Evolutionary conservation across 306 rosid genomes (phyloP).

Genomic region (Rubus idaeus): DNA sequence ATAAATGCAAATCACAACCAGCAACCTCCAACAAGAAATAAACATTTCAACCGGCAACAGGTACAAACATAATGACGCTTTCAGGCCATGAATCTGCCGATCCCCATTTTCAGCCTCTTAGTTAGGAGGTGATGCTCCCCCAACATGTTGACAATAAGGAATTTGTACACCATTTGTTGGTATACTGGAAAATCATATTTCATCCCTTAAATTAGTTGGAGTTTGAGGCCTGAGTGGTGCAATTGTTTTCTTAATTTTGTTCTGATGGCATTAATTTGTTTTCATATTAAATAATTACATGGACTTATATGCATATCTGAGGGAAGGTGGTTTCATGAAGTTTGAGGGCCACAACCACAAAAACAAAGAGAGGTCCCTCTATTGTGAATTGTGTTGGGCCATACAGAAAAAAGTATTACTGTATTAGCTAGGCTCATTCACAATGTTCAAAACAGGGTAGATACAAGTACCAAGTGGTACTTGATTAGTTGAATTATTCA

Average conservation of each 20-base stretch:
- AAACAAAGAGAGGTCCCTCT: too few relatives aligned
- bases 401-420: too few relatives aligned
- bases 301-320: neutral
- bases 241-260: neutral
- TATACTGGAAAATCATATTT: neutral
- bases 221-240: neutral
- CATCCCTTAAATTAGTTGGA: neutral
- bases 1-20: neutral
- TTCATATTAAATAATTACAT: too few relatives aligned
- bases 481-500: too few relatives aligned
- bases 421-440: too few relatives aligned
- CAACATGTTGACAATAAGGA: neutral
- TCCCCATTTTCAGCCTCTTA: slow-evolving; percentile 4
- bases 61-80: neutral
- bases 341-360: neutral
- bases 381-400: too few relatives aligned
- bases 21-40: neutral
- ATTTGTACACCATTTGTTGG: neutral
- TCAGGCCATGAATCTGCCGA: neutral
- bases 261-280: neutral
- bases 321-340: slow-evolving; percentile 3
- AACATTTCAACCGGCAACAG: neutral
- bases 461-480: too few relatives aligned
- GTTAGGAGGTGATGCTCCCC: neutral
- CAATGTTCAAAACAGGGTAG: too few relatives aligned